Evolutionary conservation across 176 grass and related monocot species (phyloP), one percentile per base, ranked within the genome.

Genomic region (Rhynchospora tenuis): DNA sequence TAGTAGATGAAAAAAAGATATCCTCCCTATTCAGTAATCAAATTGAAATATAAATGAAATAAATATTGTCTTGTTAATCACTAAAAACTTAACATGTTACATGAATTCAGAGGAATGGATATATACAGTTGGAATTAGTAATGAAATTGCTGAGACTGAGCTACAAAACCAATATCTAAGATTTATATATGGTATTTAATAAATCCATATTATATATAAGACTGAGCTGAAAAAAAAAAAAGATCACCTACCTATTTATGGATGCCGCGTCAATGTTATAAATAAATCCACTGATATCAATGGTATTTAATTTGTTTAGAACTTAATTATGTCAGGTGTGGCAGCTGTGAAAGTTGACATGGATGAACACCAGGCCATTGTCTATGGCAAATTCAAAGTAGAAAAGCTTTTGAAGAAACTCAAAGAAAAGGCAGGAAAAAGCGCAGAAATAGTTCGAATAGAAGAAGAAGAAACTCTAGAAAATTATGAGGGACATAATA

Each of bases 361-460:
- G 83, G 56, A 78, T 14, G 15, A 23, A 6, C 27, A 89, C 27
- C 80, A 24, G 9, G 88, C 84, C 42, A 86, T 62, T 29, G 51
- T 89, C 8, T 33, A 38, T 1, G 88, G 88, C 15, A 24, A 52
- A 17, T 59, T 89, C 8, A 73, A 89, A 10, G 48, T 74, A 19
- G 50, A 83, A 28, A 86, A 72, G 10, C 62, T 89, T 59, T 48
- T 89, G 33, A 86, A 86, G 47, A 89, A 79, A 29, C 61, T 89
- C 9, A 89, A 52, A 50, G 74, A 89, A 70, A 89, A 89, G 33
- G 83, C 84, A 0, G 79, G 88, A 0, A 89, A 89, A 38, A 83
- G 16, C 20, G 88, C 69, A 72, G 79, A 89, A 78, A 71, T 86
- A 14, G 26, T 89, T 5, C 84, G 48, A 46, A 20, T 15, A 14